Evolutionary conservation across 2,329 filamentous ascomycete genomes (phyloP), one percentile per base, ranked within the genome.

Genomic region (Orbilia javanica): DNA sequence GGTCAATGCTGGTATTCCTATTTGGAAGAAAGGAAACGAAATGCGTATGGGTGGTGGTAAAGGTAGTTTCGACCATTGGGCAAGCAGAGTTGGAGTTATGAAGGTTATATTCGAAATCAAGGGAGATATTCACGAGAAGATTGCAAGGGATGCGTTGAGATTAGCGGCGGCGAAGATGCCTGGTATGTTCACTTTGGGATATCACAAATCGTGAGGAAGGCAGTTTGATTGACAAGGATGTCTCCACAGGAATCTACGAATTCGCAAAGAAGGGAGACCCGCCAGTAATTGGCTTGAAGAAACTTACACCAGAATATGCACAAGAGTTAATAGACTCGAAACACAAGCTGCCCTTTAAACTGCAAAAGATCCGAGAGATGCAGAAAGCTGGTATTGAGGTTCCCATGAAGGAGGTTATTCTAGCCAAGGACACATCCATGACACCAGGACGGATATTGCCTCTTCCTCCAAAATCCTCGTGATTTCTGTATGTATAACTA

Each of bases 41-140:
- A 90, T 91, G 82, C 92, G 96, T 89, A 99, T 99, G 96, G 96
- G 96, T 84, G 99, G 98, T 86, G 96, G 96, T 85, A 99, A 99
- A 84, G 96, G 96, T 81, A 92, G 91, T 79, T 98, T 99, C 83
- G 96, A 99, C 84, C 93, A 97, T 83, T 99, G 96, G 96, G 94
- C 95, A 3, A 90, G 92, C 22, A 90, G 95, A 84, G 90, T 98
- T 81, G 90, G 93, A 7, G 93, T 98, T 64, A 97, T 92, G 85
- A 93, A 96, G 84, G 90, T 99, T 60, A 87, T 97, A 20, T 96
- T 99, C 81, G 96, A 99, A 85, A 86, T 99, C 81, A 94, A 93
- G 85, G 96, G 96, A 53, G 89, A 94, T 81, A 83, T 98, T 80
- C 96, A 99, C 88, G 96, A 99, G 87, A 93, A 97, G 86, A 90